phyloP scores from a whole-genome alignment of 208 protist species.

The Crithidia mellificae region DNA sequence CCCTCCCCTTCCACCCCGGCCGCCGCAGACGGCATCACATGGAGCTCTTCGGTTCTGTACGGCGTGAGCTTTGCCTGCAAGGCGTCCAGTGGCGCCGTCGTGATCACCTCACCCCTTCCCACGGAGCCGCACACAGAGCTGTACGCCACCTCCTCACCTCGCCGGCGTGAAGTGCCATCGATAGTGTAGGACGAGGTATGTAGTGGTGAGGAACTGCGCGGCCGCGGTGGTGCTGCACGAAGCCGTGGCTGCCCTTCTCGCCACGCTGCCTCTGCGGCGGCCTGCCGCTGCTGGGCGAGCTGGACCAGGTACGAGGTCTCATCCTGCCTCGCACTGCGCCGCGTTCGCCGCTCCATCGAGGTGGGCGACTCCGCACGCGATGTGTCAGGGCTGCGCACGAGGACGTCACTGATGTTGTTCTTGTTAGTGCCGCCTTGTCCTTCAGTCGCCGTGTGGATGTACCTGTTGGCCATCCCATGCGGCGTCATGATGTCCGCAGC shows the following conservation, averaged over 20 bases:
- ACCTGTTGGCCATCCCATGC: too few species aligned
- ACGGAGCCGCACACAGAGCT: too few species aligned
- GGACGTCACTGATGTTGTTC: background rate
- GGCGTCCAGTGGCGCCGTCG: slow-evolving; percentile 18
- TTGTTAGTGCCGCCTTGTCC: slow-evolving; percentile 4
- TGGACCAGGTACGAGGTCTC: slow-evolving; percentile 14
- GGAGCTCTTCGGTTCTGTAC: background rate
- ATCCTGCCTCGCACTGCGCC: background rate
- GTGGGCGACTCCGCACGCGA: background rate
- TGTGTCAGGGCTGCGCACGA: slow-evolving; percentile 21
- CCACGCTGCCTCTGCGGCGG: slow-evolving; percentile 22
- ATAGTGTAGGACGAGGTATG: too few species aligned
- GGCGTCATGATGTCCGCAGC: too few species aligned
- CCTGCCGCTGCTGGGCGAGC: slow-evolving; percentile 17
- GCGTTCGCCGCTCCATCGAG: slow-evolving; percentile 3
- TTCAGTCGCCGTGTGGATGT: too few species aligned
- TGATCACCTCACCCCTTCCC: background rate
- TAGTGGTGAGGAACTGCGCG: background rate
- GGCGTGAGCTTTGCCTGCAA: slow-evolving; percentile 11
- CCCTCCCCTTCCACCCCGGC: too few species aligned
- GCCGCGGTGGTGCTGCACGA: background rate
- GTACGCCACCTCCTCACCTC: too few species aligned
- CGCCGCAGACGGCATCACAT: too few species aligned
- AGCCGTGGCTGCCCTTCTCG: slow-evolving; percentile 2
- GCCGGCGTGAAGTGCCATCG: too few species aligned